phyloP scores from a whole-genome alignment of 306 rosid genomes.

The Neltuma alba region DNA sequence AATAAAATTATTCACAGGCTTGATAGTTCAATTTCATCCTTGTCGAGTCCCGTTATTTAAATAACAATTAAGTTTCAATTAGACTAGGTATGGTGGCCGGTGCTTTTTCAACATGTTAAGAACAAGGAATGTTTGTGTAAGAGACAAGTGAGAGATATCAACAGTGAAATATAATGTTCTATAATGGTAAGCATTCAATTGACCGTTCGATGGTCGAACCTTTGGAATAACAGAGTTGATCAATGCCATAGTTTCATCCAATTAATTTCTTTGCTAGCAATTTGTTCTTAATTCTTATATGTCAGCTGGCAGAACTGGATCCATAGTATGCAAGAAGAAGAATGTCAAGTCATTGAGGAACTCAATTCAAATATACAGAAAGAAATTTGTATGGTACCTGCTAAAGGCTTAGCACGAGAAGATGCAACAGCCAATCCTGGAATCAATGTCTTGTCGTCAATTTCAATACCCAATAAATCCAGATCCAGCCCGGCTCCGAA shows the following conservation, averaged over 20 bases:
- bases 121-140: not conserved
- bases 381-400: constrained; percentile 57
- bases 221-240: not conserved
- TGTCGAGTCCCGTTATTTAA: not conserved
- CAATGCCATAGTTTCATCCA: constrained; percentile 3
- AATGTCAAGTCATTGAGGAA: not conserved
- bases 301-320: not conserved
- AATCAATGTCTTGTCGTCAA: constrained; percentile 80
- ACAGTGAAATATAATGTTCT: not conserved
- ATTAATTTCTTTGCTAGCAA: not conserved
- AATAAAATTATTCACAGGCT: not conserved
- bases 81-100: not conserved
- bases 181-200: not conserved
- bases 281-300: not conserved
- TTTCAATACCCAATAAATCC: constrained; percentile 88
- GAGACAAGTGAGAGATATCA: not conserved
- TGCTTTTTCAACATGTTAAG: not conserved
- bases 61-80: not conserved
- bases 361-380: not conserved
- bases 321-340: not conserved
- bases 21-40: not conserved
- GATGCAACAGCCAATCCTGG: constrained; percentile 91
- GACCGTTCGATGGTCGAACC: constrained; percentile 12
- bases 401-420: constrained; percentile 78
- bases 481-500: constrained; percentile 89